Conservation (phyloP, 768 basidiomycete species). For the Scleroderma bovista region DNA sequence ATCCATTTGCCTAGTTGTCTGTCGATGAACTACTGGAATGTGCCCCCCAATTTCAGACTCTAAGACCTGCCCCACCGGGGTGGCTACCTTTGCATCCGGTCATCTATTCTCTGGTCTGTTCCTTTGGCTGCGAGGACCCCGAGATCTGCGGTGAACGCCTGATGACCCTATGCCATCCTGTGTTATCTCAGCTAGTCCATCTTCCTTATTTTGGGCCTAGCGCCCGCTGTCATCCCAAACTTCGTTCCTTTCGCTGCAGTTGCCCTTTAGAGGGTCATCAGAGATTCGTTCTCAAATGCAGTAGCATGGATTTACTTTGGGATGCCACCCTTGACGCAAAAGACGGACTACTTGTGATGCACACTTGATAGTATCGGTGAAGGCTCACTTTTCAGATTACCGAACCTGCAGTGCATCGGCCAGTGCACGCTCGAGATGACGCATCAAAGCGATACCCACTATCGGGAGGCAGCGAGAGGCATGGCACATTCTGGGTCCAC, state of each 20-base stretch:
- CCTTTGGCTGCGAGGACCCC: conserved; percentile 7
- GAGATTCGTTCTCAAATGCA: conserved; percentile 56
- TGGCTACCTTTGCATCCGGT: conserved; percentile 9
- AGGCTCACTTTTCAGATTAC: neutral
- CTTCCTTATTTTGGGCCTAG: conserved; percentile 13
- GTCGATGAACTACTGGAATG: neutral
- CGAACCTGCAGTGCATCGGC: conserved; percentile 23
- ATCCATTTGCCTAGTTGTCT: conserved; percentile 1
- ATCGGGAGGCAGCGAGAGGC: conserved; percentile 28
- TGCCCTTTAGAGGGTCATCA: conserved; percentile 43
- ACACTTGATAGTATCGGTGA: conserved; percentile 4
- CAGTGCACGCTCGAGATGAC: conserved; percentile 32
- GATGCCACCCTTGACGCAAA: conserved; percentile 18
- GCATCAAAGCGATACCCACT: conserved; percentile 11
- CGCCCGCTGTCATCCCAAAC: conserved; percentile 9
- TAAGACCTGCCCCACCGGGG: conserved; percentile 29
- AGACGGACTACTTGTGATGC: conserved; percentile 12
- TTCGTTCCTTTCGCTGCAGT: conserved; percentile 30
- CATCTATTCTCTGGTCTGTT: conserved; percentile 23
- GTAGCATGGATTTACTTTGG: conserved; percentile 21
- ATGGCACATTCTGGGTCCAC: too few species aligned
- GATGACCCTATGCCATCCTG: conserved; percentile 7
- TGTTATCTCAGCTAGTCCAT: conserved; percentile 5
- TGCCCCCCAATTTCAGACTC: conserved; percentile 14
- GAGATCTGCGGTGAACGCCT: conserved; percentile 5